These are phyloP conservation scores for Sphagnum tenellum DNA, from an alignment of 225 moss, liverwort and hornwort species.

Conservation along the genomic window DNA sequence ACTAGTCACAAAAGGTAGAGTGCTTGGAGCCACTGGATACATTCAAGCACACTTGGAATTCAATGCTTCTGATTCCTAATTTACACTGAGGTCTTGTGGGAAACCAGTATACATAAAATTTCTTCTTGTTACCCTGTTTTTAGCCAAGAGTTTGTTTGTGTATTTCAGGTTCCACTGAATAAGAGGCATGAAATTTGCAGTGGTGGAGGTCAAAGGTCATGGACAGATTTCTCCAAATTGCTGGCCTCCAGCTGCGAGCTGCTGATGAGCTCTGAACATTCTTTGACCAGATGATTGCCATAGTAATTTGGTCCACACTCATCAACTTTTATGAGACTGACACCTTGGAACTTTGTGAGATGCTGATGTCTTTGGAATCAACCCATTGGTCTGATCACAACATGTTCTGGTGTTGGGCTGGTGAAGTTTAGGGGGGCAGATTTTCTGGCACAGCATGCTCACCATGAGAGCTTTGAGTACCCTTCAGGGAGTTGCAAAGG, in stretches of 20 bases:
- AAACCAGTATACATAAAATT: too few relatives aligned
- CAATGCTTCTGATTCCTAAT: too few relatives aligned
- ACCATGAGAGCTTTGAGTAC: constrained; percentile 71
- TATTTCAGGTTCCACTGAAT: too few relatives aligned
- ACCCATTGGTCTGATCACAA: too few relatives aligned
- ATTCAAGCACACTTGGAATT: background rate
- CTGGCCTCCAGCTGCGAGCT: constrained; percentile 65
- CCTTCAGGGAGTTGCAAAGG: constrained; percentile 14
- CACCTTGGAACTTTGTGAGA: too few relatives aligned
- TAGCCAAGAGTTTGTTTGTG: too few relatives aligned
- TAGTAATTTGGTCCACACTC: too few relatives aligned
- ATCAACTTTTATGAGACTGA: too few relatives aligned
- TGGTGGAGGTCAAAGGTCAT: constrained; percentile 74
- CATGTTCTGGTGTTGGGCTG: constrained; percentile 1
- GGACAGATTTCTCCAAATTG: constrained; percentile 68
- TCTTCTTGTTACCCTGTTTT: too few relatives aligned
- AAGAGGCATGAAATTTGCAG: constrained; percentile 11
- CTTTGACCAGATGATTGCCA: too few relatives aligned
- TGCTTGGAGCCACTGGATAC: constrained; percentile 82
- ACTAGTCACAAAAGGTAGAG: constrained; percentile 64
- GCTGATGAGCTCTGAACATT: constrained; percentile 48
- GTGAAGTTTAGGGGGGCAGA: constrained; percentile 88
- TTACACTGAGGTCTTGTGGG: too few relatives aligned
- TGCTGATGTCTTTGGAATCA: too few relatives aligned
- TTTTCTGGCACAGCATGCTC: constrained; percentile 76